Percentiles rank a stretch among this genome's conserved stretches.
These are phyloP conservation scores for Coemansia biformis DNA, from an alignment of 192 early-diverging fungal genomes.

Conservation along the genomic window DNA sequence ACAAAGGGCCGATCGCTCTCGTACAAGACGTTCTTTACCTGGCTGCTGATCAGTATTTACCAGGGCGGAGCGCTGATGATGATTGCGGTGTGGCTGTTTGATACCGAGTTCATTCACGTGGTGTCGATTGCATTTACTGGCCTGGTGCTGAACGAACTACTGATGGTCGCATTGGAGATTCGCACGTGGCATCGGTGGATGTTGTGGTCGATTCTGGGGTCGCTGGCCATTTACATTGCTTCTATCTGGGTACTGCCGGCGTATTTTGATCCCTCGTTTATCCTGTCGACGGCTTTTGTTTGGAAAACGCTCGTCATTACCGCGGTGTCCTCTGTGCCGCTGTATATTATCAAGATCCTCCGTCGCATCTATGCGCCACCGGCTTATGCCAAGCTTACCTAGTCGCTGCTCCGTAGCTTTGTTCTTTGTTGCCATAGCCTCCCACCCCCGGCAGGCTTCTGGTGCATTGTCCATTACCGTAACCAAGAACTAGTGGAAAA, in stretches of 20 bases:
- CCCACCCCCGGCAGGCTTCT: too few species aligned
- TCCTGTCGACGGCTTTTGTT: conserved; percentile 74
- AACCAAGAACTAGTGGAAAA: too few species aligned
- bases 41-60: conserved; percentile 92
- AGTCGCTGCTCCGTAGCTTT: too few species aligned
- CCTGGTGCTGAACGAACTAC: conserved; percentile 86
- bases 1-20: conserved; percentile 90
- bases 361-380: conserved; percentile 79
- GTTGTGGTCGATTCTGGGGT: conserved; percentile 77
- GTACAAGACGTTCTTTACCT: conserved; percentile 89
- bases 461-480: too few species aligned
- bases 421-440: too few species aligned
- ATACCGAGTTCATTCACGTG: conserved; percentile 91
- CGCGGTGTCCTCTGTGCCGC: conserved; percentile 75
- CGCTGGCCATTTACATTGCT: conserved; percentile 74
- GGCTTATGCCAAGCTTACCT: conserved; percentile 79
- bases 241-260: conserved; percentile 87
- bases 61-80: conserved; percentile 97
- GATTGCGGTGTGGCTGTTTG: conserved; percentile 88
- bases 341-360: conserved; percentile 80
- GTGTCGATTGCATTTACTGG: conserved; percentile 94
- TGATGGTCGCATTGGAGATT: conserved; percentile 95
- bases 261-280: conserved; percentile 89
- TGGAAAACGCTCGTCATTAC: conserved; percentile 91
- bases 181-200: conserved; percentile 91